Base-by-base conservation (phyloP, 75 land plant species). In the Pinus taeda region DNA sequence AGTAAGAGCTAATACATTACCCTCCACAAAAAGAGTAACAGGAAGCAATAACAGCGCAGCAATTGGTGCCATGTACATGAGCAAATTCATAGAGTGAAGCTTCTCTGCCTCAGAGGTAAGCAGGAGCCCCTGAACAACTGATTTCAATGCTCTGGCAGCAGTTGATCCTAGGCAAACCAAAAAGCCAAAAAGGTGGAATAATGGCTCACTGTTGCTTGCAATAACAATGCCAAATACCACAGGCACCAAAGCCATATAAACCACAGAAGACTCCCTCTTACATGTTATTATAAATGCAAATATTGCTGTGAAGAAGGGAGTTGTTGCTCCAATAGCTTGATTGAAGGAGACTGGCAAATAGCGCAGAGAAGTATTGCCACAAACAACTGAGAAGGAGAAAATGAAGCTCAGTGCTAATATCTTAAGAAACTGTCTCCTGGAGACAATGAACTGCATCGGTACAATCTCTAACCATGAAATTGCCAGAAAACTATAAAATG, bases 1-100 rank as follows among this genome's bases (percentile, higher is more conserved):
- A 22, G 94, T 90, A 12, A 76, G 20, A 15, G 82, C 86, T 0
- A 79, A 80, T 3, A 94, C 92, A 70, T 88, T 88, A 6, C 90
- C 90, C 59, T 94, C 97, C 1, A 83, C 59, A 76, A 80, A 81
- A 26, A 94, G 82, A 6, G 89, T 76, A 37, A 91, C 26, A 15
- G 94, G 97, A 24, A 94, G 82, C 60, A 94, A 74, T 17, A 92
- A 67, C 72, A 77, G 1, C 0, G 86, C 94, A 11, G 97, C 90
- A 81, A 94, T 88, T 0, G 97, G 97, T 15, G 97, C 97, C 97
- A 94, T 94, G 77, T 92, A 92, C 80, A 92, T 62, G 17, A 94
- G 85, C 60, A 94, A 80, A 77, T 94, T 94, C 95, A 94, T 94
- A 7, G 97, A 94, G 65, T 94, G 90, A 22, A 94, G 82, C 76